Evolutionary conservation across 2,329 filamentous ascomycete genomes (phyloP).

Genomic region (Huntiella moniliformis): DNA sequence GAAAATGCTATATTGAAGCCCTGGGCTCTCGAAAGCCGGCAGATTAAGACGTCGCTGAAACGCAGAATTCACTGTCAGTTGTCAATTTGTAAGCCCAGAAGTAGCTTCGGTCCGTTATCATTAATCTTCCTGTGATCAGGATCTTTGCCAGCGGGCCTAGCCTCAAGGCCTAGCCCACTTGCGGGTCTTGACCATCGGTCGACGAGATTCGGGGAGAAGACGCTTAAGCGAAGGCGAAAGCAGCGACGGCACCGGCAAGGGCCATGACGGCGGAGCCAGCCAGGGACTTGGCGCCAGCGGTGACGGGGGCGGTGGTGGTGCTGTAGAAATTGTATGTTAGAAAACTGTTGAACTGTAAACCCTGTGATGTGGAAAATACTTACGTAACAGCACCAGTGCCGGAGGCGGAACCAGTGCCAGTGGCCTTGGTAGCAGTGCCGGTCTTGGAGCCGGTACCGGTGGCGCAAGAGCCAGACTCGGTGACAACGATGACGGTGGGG

Average conservation of each 20-base stretch:
- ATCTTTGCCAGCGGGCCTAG: neutral
- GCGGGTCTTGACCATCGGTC: neutral
- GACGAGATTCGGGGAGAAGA: slow-evolving; percentile 10
- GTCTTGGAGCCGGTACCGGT: slow-evolving; percentile 15
- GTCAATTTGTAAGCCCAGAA: slow-evolving; percentile 11
- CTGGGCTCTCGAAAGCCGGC: slow-evolving; percentile 7
- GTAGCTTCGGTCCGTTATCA: slow-evolving; percentile 9
- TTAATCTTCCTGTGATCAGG: neutral
- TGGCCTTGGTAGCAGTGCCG: slow-evolving; percentile 19
- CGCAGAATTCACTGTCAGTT: slow-evolving; percentile 9
- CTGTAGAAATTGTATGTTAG: slow-evolving; percentile 13
- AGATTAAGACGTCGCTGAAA: slow-evolving; percentile 1
- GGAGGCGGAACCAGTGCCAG: slow-evolving; percentile 26
- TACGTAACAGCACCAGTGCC: slow-evolving; percentile 23
- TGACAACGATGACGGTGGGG: slow-evolving; percentile 31
- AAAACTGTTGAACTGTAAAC: neutral
- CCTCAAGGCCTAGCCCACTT: neutral
- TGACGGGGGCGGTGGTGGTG: slow-evolving; percentile 22
- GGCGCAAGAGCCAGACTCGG: slow-evolving; percentile 24
- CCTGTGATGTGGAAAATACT: neutral
- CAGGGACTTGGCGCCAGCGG: slow-evolving; percentile 33
- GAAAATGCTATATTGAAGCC: slow-evolving; percentile 12
- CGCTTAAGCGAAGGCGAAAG: slow-evolving; percentile 35
- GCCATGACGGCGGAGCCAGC: slow-evolving; percentile 35
- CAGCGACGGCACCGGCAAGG: slow-evolving; percentile 34